Percentiles rank a stretch among this genome's conserved stretches.
phyloP scores from a whole-genome alignment of 1,284 basidiomycete species.

The Microstroma glucosiphilum region DNA sequence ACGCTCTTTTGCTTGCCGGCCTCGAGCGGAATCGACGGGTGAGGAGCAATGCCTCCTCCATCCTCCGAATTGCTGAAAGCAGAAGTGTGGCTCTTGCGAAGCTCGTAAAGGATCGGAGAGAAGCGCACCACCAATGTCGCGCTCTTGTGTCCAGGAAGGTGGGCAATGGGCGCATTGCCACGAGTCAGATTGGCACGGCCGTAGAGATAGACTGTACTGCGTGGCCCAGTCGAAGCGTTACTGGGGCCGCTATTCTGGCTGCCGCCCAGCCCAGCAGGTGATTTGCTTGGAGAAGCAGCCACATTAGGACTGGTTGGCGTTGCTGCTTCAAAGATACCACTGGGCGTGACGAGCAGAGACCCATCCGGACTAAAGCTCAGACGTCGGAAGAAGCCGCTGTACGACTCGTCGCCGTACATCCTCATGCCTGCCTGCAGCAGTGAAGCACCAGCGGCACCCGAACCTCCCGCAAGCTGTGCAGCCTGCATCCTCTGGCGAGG shows the following conservation, averaged over 20 bases:
- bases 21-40: slow-evolving; percentile 61
- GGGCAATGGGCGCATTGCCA: slow-evolving; percentile 74
- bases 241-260: not conserved
- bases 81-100: slow-evolving; percentile 55
- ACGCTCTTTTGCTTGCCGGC: slow-evolving; percentile 63
- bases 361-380: slow-evolving; percentile 93
- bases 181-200: slow-evolving; percentile 74
- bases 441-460: slow-evolving; percentile 15
- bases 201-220: slow-evolving; percentile 81
- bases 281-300: slow-evolving; percentile 31
- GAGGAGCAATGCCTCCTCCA: slow-evolving; percentile 25
- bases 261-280: not conserved
- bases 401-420: slow-evolving; percentile 90
- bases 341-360: slow-evolving; percentile 82
- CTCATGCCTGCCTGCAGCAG: slow-evolving; percentile 29
- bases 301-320: slow-evolving; percentile 22
- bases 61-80: slow-evolving; percentile 6
- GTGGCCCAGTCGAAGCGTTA: slow-evolving; percentile 7
- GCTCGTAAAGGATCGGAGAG: slow-evolving; percentile 84
- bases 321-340: slow-evolving; percentile 68
- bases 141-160: slow-evolving; percentile 91
- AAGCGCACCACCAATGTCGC: slow-evolving; percentile 88
- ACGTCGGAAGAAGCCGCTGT: slow-evolving; percentile 90
- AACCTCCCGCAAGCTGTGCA: slow-evolving; percentile 15
- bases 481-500: slow-evolving; percentile 39